Evolutionary conservation across 768 basidiomycete genomes (phyloP), one percentile per base, ranked within the genome.

Genomic region (Tylopilus subfusipes): DNA sequence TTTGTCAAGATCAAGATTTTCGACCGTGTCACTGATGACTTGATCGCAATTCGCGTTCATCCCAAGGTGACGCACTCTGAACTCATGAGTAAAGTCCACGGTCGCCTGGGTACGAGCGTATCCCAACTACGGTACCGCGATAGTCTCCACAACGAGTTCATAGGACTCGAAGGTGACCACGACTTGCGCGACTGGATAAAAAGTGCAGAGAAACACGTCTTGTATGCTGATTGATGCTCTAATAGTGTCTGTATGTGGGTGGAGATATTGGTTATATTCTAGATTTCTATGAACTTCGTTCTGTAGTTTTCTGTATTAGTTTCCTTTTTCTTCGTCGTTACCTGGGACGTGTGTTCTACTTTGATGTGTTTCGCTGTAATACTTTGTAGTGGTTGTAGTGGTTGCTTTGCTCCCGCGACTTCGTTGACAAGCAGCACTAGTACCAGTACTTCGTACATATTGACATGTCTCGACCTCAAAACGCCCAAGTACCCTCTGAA

Each of bases 1-100:
- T 98, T 94, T 72, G 81, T 98, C 61, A 99, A 98, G 75, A 97
- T 99, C 75, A 99, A 99, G 75, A 93, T 99, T 42, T 97, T 97
- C 69, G 91, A 97, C 73, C 83, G 90, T 36, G 79, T 87, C 52
- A 87, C 93, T 24, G 95, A 98, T 67, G 97, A 99, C 70, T 76
- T 98, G 51, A 93, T 98, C 58, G 97, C 97, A 5, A 97, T 98
- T 52, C 86, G 97, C 14, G 96, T 98, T 27, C 94, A 96, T 67
- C 97, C 97, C 22, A 83, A 81, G 48, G 94, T 98, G 38, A 84
- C 89, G 9, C 88, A 90, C 64, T 75, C 72, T 11, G 93, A 96
- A 65, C 77, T 99, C 56, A 86, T 97, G 79, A 90, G 85, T 48
- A 99, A 98, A 74, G 90, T 98, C 31, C 85, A 92, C 63, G 81